These are phyloP conservation scores for Phytophthora sojae DNA, from an alignment of 352 stramenopile genomes.

Conservation along the genomic window DNA sequence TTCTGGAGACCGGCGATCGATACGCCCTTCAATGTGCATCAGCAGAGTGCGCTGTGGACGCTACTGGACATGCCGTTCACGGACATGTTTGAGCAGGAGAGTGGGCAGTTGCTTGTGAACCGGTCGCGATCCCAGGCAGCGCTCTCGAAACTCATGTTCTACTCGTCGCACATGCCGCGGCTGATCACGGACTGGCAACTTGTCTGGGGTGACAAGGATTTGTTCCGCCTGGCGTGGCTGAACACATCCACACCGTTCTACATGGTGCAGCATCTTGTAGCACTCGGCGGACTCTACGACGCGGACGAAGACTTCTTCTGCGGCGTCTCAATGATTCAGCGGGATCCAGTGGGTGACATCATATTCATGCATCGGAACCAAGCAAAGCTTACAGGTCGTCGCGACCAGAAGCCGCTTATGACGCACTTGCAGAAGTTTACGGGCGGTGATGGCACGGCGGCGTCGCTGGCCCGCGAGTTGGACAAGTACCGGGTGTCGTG, in stretches of 20 bases:
- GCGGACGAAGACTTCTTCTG: slow-evolving; percentile 68
- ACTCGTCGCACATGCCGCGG: slow-evolving; percentile 61
- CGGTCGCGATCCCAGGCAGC: slow-evolving; percentile 43
- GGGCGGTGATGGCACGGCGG: slow-evolving; percentile 63
- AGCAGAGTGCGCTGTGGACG: slow-evolving; percentile 74
- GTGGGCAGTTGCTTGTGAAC: slow-evolving; percentile 79
- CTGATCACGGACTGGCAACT: slow-evolving; percentile 73
- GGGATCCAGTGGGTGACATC: slow-evolving; percentile 71
- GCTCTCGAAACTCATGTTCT: slow-evolving; percentile 85
- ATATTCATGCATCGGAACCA: slow-evolving; percentile 88
- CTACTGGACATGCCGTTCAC: slow-evolving; percentile 85
- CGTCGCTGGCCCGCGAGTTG: slow-evolving; percentile 56
- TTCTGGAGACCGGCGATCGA: slow-evolving; percentile 74
- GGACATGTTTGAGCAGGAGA: slow-evolving; percentile 90
- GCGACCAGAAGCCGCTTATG: slow-evolving; percentile 65
- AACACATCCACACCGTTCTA: slow-evolving; percentile 78
- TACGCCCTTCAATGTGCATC: slow-evolving; percentile 80
- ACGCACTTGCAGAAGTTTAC: slow-evolving; percentile 84
- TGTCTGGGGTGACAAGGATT: slow-evolving; percentile 75
- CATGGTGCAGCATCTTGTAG: slow-evolving; percentile 66
- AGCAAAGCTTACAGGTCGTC: slow-evolving; percentile 72
- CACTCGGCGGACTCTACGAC: slow-evolving; percentile 63
- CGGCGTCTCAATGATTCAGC: slow-evolving; percentile 84
- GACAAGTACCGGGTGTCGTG: slow-evolving; percentile 80
- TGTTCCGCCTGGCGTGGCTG: slow-evolving; percentile 84